phyloP scores from a whole-genome alignment of 805 yeast species.

The Candida peoriensis region DNA sequence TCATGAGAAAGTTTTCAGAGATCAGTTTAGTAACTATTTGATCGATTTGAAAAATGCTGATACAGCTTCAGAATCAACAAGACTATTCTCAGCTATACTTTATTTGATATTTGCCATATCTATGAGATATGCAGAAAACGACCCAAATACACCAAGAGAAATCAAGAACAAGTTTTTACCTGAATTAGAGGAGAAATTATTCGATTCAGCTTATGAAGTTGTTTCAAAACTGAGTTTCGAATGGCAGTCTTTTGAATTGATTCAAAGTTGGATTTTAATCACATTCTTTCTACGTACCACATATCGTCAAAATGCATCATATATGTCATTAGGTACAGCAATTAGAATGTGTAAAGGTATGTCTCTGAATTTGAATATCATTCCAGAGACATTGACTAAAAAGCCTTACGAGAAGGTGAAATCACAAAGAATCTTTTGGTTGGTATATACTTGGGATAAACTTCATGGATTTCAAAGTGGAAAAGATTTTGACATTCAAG shows the following conservation, averaged over 20 bases:
- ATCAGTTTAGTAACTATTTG: slow-evolving; percentile 35
- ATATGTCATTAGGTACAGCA: slow-evolving; percentile 38
- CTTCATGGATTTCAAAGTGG: slow-evolving; percentile 50
- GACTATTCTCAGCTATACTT: slow-evolving; percentile 48
- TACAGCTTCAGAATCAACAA: slow-evolving; percentile 27
- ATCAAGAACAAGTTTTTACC: slow-evolving; percentile 18
- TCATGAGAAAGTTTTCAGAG: slow-evolving; percentile 48
- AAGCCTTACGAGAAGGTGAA: slow-evolving; percentile 36
- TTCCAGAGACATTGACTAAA: slow-evolving; percentile 21
- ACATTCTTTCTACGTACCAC: slow-evolving; percentile 39
- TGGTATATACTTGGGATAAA: slow-evolving; percentile 49
- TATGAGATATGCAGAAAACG: slow-evolving; percentile 45
- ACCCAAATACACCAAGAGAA: slow-evolving; percentile 6
- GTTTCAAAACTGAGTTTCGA: slow-evolving; percentile 38
- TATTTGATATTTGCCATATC: slow-evolving; percentile 45
- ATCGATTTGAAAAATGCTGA: slow-evolving; percentile 28
- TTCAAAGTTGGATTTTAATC: slow-evolving; percentile 45
- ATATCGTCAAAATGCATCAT: slow-evolving; percentile 40
- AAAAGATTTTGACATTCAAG: slow-evolving; percentile 32
- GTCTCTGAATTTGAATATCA: slow-evolving; percentile 33
- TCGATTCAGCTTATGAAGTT: slow-evolving; percentile 35
- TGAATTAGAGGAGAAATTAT: slow-evolving; percentile 36
- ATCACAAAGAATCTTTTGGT: slow-evolving; percentile 49
- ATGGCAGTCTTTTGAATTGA: slow-evolving; percentile 47
- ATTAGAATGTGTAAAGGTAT: slow-evolving; percentile 39